phyloP scores from a whole-genome alignment of 192 early-diverging fungal genomes.

The Gryganskiella cystojenkinii region DNA sequence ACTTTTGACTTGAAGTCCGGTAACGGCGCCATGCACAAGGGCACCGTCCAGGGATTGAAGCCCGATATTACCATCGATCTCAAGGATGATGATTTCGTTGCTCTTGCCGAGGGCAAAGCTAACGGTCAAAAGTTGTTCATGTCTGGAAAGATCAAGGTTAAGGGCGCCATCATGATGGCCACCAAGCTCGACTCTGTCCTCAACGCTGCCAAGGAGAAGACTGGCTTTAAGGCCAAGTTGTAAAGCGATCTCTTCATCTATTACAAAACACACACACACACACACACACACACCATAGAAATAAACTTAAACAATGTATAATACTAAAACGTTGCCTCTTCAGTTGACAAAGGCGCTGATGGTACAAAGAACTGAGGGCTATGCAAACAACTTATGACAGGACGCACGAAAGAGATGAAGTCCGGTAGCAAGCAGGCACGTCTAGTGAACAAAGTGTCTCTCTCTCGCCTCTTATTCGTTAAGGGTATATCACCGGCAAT shows the following conservation, averaged over 20 bases:
- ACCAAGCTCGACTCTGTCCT: slow-evolving; percentile 78
- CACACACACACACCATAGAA: too few species aligned
- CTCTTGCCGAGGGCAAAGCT: slow-evolving; percentile 84
- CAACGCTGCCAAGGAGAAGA: slow-evolving; percentile 57
- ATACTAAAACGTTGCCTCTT: too few species aligned
- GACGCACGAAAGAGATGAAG: too few species aligned
- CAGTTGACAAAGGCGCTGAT: too few species aligned
- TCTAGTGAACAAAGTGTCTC: too few species aligned
- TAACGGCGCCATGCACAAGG: slow-evolving; percentile 55
- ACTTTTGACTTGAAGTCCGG: slow-evolving; percentile 81
- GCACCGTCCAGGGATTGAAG: slow-evolving; percentile 58
- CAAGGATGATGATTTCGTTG: slow-evolving; percentile 85
- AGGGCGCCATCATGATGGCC: slow-evolving; percentile 79
- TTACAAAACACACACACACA: slow-evolving; percentile 1
- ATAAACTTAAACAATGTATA: too few species aligned
- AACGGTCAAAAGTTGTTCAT: slow-evolving; percentile 94
- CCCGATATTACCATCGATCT: slow-evolving; percentile 80
- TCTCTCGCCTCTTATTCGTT: too few species aligned
- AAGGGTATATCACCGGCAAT: too few species aligned
- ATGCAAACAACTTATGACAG: too few species aligned
- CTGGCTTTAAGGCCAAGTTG: slow-evolving; percentile 70
- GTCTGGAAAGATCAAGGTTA: slow-evolving; percentile 90
- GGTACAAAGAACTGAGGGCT: too few species aligned
- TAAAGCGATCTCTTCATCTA: slow-evolving; percentile 46
- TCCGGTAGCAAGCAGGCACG: too few species aligned